phyloP scores from a whole-genome alignment of 495 filamentous ascomycete genomes.

The Aspergillus leporis region DNA sequence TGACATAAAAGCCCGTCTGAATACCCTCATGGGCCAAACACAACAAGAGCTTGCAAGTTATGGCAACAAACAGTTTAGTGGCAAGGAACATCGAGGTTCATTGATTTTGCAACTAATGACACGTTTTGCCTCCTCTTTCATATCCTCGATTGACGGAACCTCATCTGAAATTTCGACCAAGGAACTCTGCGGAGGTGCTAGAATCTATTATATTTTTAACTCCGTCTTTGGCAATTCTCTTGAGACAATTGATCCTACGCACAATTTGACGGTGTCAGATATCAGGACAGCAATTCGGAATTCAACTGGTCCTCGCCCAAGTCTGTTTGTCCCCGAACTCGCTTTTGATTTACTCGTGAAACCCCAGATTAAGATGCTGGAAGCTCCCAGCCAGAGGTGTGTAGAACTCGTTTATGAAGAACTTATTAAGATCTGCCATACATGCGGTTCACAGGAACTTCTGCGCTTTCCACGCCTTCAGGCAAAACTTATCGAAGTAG shows the following conservation, averaged over 20 bases:
- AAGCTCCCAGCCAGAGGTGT: constrained; percentile 93
- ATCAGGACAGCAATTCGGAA: constrained; percentile 98
- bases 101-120: constrained; percentile 98
- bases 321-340: constrained; percentile 94
- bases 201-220: constrained; percentile 99
- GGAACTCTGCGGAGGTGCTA: constrained; percentile 92
- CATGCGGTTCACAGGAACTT: constrained; percentile 93
- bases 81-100: constrained; percentile 93
- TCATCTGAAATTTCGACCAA: constrained; percentile 98
- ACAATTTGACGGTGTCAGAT: constrained; percentile 92
- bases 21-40: constrained; percentile 98
- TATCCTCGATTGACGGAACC: constrained; percentile 97
- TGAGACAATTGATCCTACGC: constrained; percentile 92
- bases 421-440: constrained; percentile 98
- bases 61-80: constrained; percentile 96
- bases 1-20: constrained; percentile 96
- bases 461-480: constrained; percentile 90
- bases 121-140: constrained; percentile 95
- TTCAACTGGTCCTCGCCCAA: constrained; percentile 93
- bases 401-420: constrained; percentile 99
- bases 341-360: constrained; percentile 98
- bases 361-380: constrained; percentile 95
- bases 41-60: constrained; percentile 99
- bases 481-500: constrained; percentile 96
- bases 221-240: constrained; percentile 97